phyloP scores from a whole-genome alignment of 768 basidiomycete genomes.

The Dioszegia aurantiaca region DNA sequence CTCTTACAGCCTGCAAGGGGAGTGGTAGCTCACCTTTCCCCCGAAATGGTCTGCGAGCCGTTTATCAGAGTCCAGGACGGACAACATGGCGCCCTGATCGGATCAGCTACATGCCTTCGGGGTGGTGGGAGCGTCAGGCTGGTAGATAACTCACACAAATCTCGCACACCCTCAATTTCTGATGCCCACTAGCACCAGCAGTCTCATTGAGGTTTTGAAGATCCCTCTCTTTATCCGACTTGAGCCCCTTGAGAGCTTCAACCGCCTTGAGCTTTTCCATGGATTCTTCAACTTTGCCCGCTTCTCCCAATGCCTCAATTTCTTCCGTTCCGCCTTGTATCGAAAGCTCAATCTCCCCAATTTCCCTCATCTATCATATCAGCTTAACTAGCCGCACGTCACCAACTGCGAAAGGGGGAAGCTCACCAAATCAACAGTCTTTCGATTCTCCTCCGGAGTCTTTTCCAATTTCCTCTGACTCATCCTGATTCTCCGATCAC shows the following conservation, averaged over 20 bases:
- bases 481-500: constrained; percentile 89
- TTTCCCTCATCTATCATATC: constrained; percentile 81
- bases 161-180: constrained; percentile 99
- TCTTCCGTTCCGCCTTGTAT: constrained; percentile 99
- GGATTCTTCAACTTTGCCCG: constrained; percentile 98
- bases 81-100: constrained; percentile 76
- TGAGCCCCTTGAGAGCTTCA: constrained; percentile 94
- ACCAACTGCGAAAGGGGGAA: neutral
- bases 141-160: constrained; percentile 75
- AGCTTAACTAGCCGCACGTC: neutral
- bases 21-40: constrained; percentile 72
- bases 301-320: constrained; percentile 91
- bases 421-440: constrained; percentile 87
- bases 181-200: constrained; percentile 98
- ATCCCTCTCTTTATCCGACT: constrained; percentile 94
- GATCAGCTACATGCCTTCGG: constrained; percentile 12
- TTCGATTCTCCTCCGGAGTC: constrained; percentile 99
- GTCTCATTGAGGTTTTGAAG: constrained; percentile 95
- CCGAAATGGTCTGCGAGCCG: constrained; percentile 99
- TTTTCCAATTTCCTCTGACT: constrained; percentile 95
- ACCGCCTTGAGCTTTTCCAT: constrained; percentile 97
- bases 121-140: no score
- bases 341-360: constrained; percentile 97
- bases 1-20: constrained; percentile 10
- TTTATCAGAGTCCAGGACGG: constrained; percentile 94